phyloP scores from a whole-genome alignment of 352 stramenopile species.

The Pythium aphanidermatum region DNA sequence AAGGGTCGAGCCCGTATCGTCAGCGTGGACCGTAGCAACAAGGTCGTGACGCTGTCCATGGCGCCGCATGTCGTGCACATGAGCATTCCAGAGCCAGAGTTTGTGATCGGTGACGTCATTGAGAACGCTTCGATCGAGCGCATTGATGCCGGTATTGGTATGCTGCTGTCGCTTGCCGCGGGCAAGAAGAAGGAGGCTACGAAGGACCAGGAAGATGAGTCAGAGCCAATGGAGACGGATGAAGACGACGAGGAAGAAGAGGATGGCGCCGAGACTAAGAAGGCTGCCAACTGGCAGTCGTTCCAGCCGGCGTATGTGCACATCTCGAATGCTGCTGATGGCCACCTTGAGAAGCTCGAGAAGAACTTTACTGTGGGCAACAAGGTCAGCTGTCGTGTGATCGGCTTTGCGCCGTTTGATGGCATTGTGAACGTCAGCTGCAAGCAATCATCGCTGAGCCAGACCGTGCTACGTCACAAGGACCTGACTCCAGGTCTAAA shows the following conservation, averaged over 20 bases:
- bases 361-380: constrained; percentile 75
- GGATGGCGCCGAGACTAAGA: constrained; percentile 28
- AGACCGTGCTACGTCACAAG: constrained; percentile 73
- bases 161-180: constrained; percentile 67
- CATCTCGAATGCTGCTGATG: constrained; percentile 83
- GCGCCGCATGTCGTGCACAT: constrained; percentile 85
- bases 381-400: constrained; percentile 61
- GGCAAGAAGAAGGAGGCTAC: constrained; percentile 26
- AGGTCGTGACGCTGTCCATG: constrained; percentile 81
- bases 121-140: constrained; percentile 66
- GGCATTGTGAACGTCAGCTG: constrained; percentile 78
- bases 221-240: constrained; percentile 50
- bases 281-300: constrained; percentile 58
- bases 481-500: constrained; percentile 71
- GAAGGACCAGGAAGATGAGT: constrained; percentile 27
- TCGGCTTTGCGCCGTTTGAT: constrained; percentile 84
- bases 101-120: constrained; percentile 69
- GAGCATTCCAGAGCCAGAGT: constrained; percentile 41
- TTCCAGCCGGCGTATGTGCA: constrained; percentile 84
- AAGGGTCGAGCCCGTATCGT: constrained; percentile 85
- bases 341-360: constrained; percentile 82
- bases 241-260: constrained; percentile 28
- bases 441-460: constrained; percentile 66
- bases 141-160: constrained; percentile 80
- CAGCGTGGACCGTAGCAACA: constrained; percentile 63